A percentile compares a stretch with the other conserved stretches of the same genome.
Evolutionary conservation across 352 stramenopile genomes (phyloP).

Genomic region (Globisporangium paddicum): DNA sequence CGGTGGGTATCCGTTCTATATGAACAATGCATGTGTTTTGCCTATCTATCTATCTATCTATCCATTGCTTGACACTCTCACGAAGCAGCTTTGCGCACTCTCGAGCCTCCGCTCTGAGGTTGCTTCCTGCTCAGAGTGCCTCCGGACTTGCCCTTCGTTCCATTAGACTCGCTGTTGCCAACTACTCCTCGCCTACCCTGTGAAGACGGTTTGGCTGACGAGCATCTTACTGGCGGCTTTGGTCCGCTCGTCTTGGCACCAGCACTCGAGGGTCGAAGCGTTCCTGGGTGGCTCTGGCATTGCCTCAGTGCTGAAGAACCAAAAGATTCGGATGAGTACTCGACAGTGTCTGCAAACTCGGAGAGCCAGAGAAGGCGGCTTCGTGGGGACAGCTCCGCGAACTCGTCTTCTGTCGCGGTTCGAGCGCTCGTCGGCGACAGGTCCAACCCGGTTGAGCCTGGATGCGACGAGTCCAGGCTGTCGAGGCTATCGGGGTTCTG

Average conservation of each 20-base stretch:
- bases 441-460: background rate
- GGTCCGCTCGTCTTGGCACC: background rate
- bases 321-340: slow-evolving; percentile 1
- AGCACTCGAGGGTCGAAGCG: slow-evolving; percentile 5
- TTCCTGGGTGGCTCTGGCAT: slow-evolving; percentile 5
- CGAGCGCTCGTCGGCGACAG: background rate
- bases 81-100: background rate
- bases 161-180: background rate
- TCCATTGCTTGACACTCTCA: background rate
- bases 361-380: slow-evolving; percentile 65
- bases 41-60: background rate
- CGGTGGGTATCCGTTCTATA: background rate
- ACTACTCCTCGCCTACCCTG: background rate
- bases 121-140: background rate
- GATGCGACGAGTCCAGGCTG: slow-evolving; percentile 2
- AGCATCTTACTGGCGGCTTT: slow-evolving; percentile 16
- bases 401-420: slow-evolving; percentile 5
- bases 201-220: slow-evolving; percentile 17
- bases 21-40: background rate
- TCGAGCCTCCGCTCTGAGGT: slow-evolving; percentile 1
- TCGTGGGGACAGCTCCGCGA: slow-evolving; percentile 44
- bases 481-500: background rate
- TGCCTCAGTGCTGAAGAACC: background rate
- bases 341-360: slow-evolving; percentile 22
- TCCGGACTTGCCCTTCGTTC: background rate